Evolutionary conservation across 140 eudicot genomes (phyloP).

Genomic region (Bidens hawaiensis): DNA sequence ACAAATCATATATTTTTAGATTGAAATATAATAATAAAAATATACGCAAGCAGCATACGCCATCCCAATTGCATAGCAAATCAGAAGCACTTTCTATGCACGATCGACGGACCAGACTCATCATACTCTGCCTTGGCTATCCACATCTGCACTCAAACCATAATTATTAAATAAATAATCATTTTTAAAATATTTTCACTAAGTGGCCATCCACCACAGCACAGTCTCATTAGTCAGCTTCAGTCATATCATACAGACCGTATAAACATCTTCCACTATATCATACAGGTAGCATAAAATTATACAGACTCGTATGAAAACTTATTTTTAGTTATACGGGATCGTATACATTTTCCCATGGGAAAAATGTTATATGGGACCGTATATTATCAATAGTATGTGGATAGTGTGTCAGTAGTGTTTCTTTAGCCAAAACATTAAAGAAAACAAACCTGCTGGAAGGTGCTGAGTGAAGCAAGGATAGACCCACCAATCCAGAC

Average conservation of each 20-base stretch:
- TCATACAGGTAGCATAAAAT: too few species aligned
- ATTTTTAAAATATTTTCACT: not conserved
- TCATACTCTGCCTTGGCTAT: conserved; percentile 79
- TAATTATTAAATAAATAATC: not conserved
- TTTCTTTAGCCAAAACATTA: too few species aligned
- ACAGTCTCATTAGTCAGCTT: too few species aligned
- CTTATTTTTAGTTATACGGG: too few species aligned
- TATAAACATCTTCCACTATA: too few species aligned
- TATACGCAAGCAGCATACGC: conserved; percentile 17
- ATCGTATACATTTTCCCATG: too few species aligned
- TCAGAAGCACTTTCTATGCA: conserved; percentile 76
- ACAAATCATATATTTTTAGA: conserved; percentile 22
- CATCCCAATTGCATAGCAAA: conserved; percentile 13
- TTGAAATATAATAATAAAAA: conserved; percentile 8
- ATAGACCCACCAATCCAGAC: conserved; percentile 79
- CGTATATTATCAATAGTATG: too few species aligned
- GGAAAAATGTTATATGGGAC: too few species aligned
- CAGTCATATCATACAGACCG: too few species aligned
- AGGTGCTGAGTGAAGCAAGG: conserved; percentile 71
- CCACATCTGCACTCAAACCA: conserved; percentile 58
- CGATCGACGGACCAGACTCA: conserved; percentile 72
- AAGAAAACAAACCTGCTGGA: conserved; percentile 56
- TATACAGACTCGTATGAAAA: too few species aligned
- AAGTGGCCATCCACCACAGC: too few species aligned
- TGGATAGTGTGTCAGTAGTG: too few species aligned